Percentiles rank a stretch among this genome's conserved stretches.
Evolutionary conservation across 2,329 filamentous ascomycete genomes (phyloP).

Genomic region (Penicillium sp.): DNA sequence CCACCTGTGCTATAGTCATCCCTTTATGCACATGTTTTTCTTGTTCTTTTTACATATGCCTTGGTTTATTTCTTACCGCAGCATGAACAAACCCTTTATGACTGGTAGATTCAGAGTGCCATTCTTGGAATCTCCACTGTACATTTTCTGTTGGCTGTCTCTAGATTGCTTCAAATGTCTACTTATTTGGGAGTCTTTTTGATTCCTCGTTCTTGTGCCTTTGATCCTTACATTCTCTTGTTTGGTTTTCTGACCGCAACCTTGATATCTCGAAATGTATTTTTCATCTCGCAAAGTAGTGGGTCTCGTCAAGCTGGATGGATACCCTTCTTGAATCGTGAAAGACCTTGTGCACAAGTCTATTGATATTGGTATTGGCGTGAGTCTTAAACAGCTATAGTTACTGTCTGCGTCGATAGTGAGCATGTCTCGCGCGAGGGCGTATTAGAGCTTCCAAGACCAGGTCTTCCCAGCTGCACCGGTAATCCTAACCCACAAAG

Average conservation of each 20-base stretch:
- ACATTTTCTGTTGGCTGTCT: conserved; percentile 16
- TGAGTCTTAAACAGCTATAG: not conserved
- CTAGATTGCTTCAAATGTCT: conserved; percentile 11
- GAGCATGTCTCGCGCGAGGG: too few relatives aligned
- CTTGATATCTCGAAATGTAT: not conserved
- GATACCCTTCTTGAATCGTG: not conserved
- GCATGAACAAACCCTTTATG: conserved; percentile 14
- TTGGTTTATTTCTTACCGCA: conserved; percentile 5
- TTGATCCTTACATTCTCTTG: not conserved
- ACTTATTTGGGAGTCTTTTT: not conserved
- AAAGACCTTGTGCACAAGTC: not conserved
- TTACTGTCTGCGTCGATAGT: too few relatives aligned
- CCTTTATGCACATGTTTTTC: conserved; percentile 7
- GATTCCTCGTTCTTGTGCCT: not conserved
- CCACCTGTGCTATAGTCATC: conserved; percentile 13
- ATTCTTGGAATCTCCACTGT: conserved; percentile 14
- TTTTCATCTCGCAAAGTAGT: not conserved
- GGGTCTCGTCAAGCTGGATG: not conserved
- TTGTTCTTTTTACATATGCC: conserved; percentile 13
- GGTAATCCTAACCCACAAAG: conserved; percentile 28
- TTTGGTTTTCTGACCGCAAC: not conserved
- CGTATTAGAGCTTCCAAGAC: conserved; percentile 22
- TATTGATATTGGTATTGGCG: not conserved
- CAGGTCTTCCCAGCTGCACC: conserved; percentile 19
- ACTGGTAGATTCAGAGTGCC: conserved; percentile 16